Evolutionary conservation across 2,329 filamentous ascomycete species (phyloP), one percentile per base, ranked within the genome.

Genomic region (Tympanopsis confertula): DNA sequence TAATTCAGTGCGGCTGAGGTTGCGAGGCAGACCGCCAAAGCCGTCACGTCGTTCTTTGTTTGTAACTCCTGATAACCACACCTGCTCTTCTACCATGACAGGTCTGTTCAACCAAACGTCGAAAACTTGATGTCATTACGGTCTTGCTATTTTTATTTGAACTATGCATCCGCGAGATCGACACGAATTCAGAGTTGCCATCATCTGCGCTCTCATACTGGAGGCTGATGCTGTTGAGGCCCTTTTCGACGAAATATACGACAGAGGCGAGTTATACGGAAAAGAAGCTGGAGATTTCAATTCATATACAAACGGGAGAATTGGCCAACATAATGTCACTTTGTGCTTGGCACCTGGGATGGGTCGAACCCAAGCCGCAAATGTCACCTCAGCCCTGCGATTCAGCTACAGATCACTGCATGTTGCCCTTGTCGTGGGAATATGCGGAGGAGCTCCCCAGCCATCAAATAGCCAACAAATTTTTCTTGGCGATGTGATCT

Each of bases 361-460:
- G 38, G 56, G 56, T 4, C 58, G 49, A 19, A 43, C 29, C 13
- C 50, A 19, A 20, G 50, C 57, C 0, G 50, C 56, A 0, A 37
- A 36, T 3, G 42, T 51, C 0, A 43, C 54, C 0, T 41, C 50
- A 0, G 48, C 44, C 15, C 39, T 65, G 12, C 50, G 50, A 0
- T 45, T 42, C 2, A 65, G 58, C 33, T 66, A 56, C 28, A 36
- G 40, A 0, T 39, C 40, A 2, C 39, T 68, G 3, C 51, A 46
- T 15, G 42, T 65, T 0, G 55, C 43, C 1, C 20, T 67, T 0
- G 33, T 66, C 0, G 55, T 58, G 2, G 63, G 63, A 0, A 50
- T 66, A 2, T 66, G 62, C 33, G 64, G 61, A 0, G 62, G 56
- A 7, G 48, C 58, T 4, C 59, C 60, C 1, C 18, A 10, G 7